phyloP scores from a whole-genome alignment of 768 basidiomycete species.

The Lepiota venenata region DNA sequence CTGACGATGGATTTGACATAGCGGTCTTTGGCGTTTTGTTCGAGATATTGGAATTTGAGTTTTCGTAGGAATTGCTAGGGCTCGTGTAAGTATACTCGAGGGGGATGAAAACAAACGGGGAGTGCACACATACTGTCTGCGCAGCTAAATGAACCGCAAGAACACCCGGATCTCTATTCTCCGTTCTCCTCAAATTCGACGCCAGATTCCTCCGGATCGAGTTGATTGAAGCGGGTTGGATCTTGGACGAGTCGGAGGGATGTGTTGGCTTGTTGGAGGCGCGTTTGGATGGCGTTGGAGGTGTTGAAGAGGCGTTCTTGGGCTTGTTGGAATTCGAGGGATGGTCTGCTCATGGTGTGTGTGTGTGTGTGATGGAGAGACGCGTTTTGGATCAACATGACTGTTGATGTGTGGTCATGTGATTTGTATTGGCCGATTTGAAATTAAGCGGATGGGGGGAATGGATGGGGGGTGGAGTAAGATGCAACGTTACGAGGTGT shows the following conservation, averaged over 20 bases:
- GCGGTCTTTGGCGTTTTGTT: conserved; percentile 88
- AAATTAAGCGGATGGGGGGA: no score
- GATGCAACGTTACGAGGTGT: no score
- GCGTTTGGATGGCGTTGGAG: conserved; percentile 28
- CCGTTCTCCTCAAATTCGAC: conserved; percentile 32
- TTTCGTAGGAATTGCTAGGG: conserved; percentile 72
- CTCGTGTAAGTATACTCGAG: no score
- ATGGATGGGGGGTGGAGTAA: no score
- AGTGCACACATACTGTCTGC: conserved; percentile 52
- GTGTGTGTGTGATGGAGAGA: no score
- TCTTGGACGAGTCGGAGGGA: conserved; percentile 36
- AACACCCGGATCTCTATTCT: conserved; percentile 49
- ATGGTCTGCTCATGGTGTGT: conserved; percentile 8
- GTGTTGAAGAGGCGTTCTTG: conserved; percentile 31
- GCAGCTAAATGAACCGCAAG: conserved; percentile 56
- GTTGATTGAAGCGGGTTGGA: conserved; percentile 31
- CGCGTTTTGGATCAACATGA: not conserved
- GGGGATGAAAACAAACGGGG: no score
- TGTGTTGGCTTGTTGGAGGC: conserved; percentile 27
- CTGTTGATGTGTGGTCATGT: not conserved
- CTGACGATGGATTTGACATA: conserved; percentile 86
- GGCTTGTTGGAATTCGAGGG: conserved; percentile 18
- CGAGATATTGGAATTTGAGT: conserved; percentile 86
- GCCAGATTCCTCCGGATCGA: conserved; percentile 31
- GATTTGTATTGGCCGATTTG: no score